Evolutionary conservation across 257 asterid genomes (phyloP).

Genomic region (Verbascum thapsus): DNA sequence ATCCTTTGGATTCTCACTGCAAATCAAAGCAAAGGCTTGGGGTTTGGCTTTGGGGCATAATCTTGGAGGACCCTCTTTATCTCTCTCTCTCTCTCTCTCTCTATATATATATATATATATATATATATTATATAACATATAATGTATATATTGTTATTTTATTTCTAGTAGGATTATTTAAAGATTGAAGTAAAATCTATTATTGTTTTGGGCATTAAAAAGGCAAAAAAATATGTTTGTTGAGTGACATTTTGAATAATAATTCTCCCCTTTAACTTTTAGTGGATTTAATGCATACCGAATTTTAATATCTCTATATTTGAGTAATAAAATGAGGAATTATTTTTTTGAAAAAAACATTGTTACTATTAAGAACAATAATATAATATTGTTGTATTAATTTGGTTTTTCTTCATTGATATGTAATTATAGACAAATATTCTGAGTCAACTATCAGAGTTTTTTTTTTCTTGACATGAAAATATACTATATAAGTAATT

Average conservation of each 20-base stretch:
- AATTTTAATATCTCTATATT: too few species aligned
- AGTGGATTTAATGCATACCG: too few species aligned
- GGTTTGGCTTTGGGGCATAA: constrained; percentile 49
- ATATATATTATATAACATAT: not conserved
- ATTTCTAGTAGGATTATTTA: constrained; percentile 7
- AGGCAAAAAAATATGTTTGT: not conserved
- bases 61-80: constrained; percentile 47
- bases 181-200: not conserved
- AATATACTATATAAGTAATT: too few species aligned
- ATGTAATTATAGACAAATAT: too few species aligned
- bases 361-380: too few species aligned
- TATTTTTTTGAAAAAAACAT: too few species aligned
- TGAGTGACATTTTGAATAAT: not conserved
- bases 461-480: too few species aligned
- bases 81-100: constrained; percentile 35
- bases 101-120: constrained; percentile 11
- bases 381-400: too few species aligned
- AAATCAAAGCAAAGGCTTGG: constrained; percentile 55
- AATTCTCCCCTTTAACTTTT: too few species aligned
- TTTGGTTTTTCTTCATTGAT: too few species aligned
- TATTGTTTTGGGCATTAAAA: not conserved
- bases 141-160: not conserved
- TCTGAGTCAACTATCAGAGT: too few species aligned
- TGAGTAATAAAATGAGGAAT: too few species aligned
- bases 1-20: constrained; percentile 63